A percentile compares a stretch with the other conserved stretches of the same genome.
phyloP scores from a whole-genome alignment of 257 asterid species.

The Coffea eugenioides region DNA sequence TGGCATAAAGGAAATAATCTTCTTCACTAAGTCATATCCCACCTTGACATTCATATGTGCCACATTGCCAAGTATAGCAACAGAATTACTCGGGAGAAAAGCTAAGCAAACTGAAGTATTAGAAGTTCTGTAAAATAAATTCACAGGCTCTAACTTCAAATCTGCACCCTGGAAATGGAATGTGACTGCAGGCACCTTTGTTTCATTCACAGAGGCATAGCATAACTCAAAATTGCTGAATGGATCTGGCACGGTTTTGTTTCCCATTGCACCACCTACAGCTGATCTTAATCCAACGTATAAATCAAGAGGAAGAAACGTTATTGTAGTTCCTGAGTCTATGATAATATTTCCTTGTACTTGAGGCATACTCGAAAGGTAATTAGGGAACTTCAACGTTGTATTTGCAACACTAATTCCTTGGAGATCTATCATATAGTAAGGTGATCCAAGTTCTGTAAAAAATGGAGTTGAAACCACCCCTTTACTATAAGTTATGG shows the following conservation, averaged over 20 bases:
- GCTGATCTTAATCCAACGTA: not conserved
- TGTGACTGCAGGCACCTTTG: not conserved
- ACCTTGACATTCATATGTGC: constrained; percentile 43
- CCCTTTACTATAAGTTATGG: constrained; percentile 14
- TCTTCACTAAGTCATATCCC: constrained; percentile 46
- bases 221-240: constrained; percentile 1
- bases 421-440: constrained; percentile 28
- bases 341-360: constrained; percentile 25
- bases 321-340: constrained; percentile 26
- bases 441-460: not conserved
- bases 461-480: constrained; percentile 31
- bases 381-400: not conserved
- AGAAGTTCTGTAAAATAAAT: not conserved
- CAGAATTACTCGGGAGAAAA: not conserved
- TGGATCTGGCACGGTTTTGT: not conserved
- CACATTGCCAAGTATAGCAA: constrained; percentile 43
- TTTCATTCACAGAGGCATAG: not conserved
- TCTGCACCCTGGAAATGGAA: constrained; percentile 20
- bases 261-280: not conserved
- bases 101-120: constrained; percentile 7
- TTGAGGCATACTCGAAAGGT: not conserved
- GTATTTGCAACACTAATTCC: constrained; percentile 21
- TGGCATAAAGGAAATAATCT: constrained; percentile 44
- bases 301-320: not conserved
- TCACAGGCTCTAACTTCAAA: constrained; percentile 5